Percentiles rank a stretch among this genome's conserved stretches.
Conservation (phyloP, 805 yeast species). For the Groenewaldozyma tartarivorans region DNA sequence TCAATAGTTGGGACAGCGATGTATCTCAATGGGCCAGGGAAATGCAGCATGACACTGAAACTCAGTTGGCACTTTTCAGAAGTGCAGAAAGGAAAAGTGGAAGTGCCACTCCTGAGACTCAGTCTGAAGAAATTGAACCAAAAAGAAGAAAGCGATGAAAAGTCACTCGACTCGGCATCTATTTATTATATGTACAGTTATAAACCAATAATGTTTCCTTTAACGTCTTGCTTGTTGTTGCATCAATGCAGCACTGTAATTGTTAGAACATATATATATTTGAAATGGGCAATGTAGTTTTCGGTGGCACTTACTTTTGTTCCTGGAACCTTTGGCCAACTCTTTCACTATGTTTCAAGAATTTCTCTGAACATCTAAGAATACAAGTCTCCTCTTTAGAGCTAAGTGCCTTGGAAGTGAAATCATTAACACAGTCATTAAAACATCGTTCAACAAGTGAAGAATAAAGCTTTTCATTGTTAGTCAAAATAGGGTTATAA, state of each 20-base stretch:
- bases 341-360: constrained; percentile 95
- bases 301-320: constrained; percentile 49
- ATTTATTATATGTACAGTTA: constrained; percentile 4
- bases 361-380: constrained; percentile 90
- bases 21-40: constrained; percentile 53
- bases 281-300: not conserved
- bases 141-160: constrained; percentile 13
- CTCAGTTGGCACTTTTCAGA: constrained; percentile 40
- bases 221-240: constrained; percentile 12
- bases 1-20: constrained; percentile 56
- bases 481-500: not conserved
- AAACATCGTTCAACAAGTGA: constrained; percentile 94
- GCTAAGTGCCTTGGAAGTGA: constrained; percentile 84
- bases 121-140: constrained; percentile 11
- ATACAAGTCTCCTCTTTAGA: constrained; percentile 80
- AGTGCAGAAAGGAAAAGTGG: constrained; percentile 33
- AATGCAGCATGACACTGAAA: constrained; percentile 61
- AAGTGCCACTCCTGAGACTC: constrained; percentile 11
- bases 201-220: not conserved
- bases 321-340: constrained; percentile 99
- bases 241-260: constrained; percentile 15
- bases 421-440: constrained; percentile 95
- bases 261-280: not conserved
- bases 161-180: not conserved
- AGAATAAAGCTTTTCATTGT: constrained; percentile 51